Evolutionary conservation across 169 alveolate genomes (phyloP).

Genomic region (Plasmodium gonderi): DNA sequence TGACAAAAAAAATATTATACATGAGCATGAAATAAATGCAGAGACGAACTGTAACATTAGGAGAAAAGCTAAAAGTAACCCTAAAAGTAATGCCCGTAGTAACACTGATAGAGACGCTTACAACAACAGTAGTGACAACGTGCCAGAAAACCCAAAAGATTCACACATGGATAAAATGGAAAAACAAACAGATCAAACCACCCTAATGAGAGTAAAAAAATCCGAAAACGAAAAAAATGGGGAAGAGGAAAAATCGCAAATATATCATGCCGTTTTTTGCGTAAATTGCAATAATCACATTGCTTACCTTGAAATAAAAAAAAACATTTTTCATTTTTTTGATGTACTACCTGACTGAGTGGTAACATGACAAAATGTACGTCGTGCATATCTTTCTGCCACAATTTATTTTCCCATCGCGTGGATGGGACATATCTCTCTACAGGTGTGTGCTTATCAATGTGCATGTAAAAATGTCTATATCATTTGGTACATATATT

Average conservation of each 20-base stretch:
- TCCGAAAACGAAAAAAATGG: background rate
- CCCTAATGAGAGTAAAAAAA: background rate
- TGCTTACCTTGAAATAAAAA: slow-evolving; percentile 69
- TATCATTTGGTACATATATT: too few species aligned
- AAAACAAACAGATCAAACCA: background rate
- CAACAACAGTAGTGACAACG: background rate
- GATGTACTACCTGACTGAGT: slow-evolving; percentile 70
- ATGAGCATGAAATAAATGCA: slow-evolving; percentile 38
- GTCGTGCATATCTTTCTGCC: background rate
- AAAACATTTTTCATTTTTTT: slow-evolving; percentile 54
- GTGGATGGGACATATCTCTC: background rate
- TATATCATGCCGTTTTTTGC: slow-evolving; percentile 71
- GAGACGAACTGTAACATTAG: background rate
- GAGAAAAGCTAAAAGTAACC: background rate
- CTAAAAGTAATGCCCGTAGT: background rate
- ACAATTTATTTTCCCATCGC: background rate
- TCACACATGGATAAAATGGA: background rate
- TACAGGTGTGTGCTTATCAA: too few species aligned
- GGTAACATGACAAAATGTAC: too few species aligned
- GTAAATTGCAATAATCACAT: slow-evolving; percentile 65
- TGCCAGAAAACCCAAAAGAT: background rate
- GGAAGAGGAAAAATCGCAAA: slow-evolving; percentile 13
- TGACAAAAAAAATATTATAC: slow-evolving; percentile 11
- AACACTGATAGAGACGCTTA: background rate
- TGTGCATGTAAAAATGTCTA: too few species aligned